These are phyloP conservation scores for Chenopodium quinoa DNA, from an alignment of 148 eudicot genomes.

Conservation along the genomic window DNA sequence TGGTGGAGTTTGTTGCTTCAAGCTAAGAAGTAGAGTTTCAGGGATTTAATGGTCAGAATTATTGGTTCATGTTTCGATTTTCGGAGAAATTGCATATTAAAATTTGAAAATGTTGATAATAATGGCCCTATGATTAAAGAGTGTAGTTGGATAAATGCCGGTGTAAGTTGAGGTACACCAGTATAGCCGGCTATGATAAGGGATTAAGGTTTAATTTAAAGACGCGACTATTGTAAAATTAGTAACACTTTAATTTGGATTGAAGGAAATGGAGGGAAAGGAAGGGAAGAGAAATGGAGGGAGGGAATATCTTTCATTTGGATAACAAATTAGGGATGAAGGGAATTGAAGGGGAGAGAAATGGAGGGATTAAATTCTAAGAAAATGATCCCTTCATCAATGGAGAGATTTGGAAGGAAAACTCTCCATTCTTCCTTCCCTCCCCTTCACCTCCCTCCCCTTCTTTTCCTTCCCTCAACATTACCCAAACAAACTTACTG, in stretches of 20 bases:
- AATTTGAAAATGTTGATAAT: neutral
- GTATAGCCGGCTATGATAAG: neutral
- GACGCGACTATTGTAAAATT: neutral
- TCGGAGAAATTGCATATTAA: neutral
- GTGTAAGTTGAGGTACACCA: neutral
- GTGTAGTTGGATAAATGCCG: neutral
- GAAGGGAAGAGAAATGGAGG: too few relatives aligned
- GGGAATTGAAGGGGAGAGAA: too few relatives aligned
- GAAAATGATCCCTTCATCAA: too few relatives aligned
- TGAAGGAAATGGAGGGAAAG: too few relatives aligned
- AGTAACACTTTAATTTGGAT: neutral
- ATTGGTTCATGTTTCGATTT: neutral
- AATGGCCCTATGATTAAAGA: neutral
- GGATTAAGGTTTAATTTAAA: neutral
- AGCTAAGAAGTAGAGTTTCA: neutral
- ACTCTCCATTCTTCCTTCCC: too few relatives aligned
- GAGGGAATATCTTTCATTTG: too few relatives aligned
- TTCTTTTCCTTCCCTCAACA: too few relatives aligned
- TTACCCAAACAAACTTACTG: too few relatives aligned
- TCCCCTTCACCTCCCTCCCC: too few relatives aligned
- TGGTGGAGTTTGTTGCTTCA: neutral
- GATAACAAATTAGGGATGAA: too few relatives aligned
- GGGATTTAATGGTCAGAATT: neutral
- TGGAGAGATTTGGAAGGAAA: too few relatives aligned
- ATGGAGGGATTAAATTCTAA: too few relatives aligned